Base-by-base conservation (phyloP, 768 basidiomycete genomes). In the Exidia glandulosa region DNA sequence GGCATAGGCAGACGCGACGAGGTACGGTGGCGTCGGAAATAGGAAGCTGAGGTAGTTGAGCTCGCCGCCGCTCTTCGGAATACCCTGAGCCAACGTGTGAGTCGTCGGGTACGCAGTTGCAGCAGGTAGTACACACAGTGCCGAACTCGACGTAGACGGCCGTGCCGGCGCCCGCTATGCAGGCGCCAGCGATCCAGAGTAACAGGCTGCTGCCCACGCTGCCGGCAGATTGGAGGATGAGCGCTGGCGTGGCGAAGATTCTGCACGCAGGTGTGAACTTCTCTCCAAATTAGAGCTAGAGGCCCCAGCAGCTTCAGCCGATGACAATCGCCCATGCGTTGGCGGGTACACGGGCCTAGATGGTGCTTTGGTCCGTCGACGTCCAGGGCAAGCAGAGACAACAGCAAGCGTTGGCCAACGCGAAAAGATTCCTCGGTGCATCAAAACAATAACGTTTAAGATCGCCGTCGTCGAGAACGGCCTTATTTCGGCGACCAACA, bases 11-110 rank as follows among this genome's bases (percentile, higher is more conserved):
- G 84, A 87, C 3, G 84, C 83, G 14, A 73, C 75, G 66, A 89
- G 69, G 64, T 83, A 86, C 56, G 74, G 77, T 5, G 87, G 87
- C 3, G 75, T 75, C 52, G 79, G 74, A 69, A 80, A 88, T n/a
- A 87, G 79, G 66, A 77, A 87, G 62, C 87, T 85, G 36, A 89
- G 70, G 64, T 88, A 89, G 57, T 83, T 86, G 72, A 88, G 88
- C 73, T 88, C 87, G 2, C 84, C 87, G 1, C 87, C 87, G 59
- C 77, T 88, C 2, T 81, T 75, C 1, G 87, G 87, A 2, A 89
- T 74, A 23, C 81, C 85, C 84, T 87, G 56, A n/a, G n/a, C 6
- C 23, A 0, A n/a, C 13, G 31, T 30, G 32, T 30, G 25, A n/a
- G 47, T 13, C 27, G 55, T 32, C 57, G 56, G 23, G 50, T 45